Conservation (phyloP, 352 stramenopile species). For the Globisporangium irregulare region DNA sequence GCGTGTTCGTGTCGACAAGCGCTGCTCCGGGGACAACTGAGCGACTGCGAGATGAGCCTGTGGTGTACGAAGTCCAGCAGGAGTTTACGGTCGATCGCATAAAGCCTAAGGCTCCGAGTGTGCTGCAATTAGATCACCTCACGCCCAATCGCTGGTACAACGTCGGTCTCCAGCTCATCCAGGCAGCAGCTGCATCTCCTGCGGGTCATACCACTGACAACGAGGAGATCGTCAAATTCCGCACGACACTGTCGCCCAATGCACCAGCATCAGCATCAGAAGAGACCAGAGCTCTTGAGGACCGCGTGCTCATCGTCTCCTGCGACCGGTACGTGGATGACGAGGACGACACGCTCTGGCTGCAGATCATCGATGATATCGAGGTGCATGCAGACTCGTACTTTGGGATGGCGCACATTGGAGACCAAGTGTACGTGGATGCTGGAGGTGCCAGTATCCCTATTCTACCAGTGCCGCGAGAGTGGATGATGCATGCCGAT, state of each 20-base stretch:
- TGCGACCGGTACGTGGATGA: constrained; percentile 67
- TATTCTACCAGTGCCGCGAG: constrained; percentile 19
- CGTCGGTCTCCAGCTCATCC: constrained; percentile 19
- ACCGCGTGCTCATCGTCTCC: constrained; percentile 42
- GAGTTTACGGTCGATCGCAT: constrained; percentile 4
- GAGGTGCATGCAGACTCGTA: constrained; percentile 29
- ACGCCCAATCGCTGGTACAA: constrained; percentile 35
- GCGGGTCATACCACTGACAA: background rate
- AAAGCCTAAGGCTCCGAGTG: constrained; percentile 15
- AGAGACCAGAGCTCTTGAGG: background rate
- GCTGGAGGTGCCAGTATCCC: constrained; percentile 30
- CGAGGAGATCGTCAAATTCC: constrained; percentile 38
- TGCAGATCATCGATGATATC: constrained; percentile 32
- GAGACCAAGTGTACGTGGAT: constrained; percentile 62
- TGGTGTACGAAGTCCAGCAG: constrained; percentile 7
- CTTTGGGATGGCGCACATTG: constrained; percentile 53
- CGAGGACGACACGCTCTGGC: constrained; percentile 45
- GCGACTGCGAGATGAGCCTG: background rate
- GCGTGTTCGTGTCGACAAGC: constrained; percentile 7
- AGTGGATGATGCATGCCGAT: background rate
- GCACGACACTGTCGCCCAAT: constrained; percentile 12
- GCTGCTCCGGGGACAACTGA: background rate
- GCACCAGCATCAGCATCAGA: background rate
- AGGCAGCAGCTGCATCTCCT: background rate
- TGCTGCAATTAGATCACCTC: constrained; percentile 33